A percentile compares a stretch with the other conserved stretches of the same genome.
phyloP scores from a whole-genome alignment of 805 yeast genomes.

The Wickerhamiella azymoides region DNA sequence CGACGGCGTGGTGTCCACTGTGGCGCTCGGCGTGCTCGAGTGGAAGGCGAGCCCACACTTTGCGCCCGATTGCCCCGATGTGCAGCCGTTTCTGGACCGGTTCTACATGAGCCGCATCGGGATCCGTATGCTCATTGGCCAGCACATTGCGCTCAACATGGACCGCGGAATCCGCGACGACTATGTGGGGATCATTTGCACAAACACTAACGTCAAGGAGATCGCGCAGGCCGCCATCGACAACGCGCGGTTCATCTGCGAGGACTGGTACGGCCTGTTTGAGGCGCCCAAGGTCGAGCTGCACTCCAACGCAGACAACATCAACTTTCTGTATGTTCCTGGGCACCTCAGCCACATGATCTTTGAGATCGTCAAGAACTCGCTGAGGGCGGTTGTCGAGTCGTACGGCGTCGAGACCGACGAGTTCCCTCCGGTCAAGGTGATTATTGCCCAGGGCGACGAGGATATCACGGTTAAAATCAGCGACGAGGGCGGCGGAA shows the following conservation, averaged over 20 bases:
- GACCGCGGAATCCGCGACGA: constrained; percentile 44
- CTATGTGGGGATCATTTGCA: constrained; percentile 81
- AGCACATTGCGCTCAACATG: constrained; percentile 70
- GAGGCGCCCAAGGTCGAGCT: constrained; percentile 77
- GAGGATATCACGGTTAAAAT: constrained; percentile 86
- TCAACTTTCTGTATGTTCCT: constrained; percentile 81
- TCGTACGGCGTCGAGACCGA: constrained; percentile 48
- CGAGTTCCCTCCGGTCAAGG: constrained; percentile 72
- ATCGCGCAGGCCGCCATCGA: constrained; percentile 80
- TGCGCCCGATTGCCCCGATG: constrained; percentile 47
- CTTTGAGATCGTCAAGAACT: constrained; percentile 76
- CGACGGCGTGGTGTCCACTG: constrained; percentile 85
- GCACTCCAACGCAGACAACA: constrained; percentile 53
- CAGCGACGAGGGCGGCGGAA: constrained; percentile 91
- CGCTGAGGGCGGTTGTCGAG: constrained; percentile 80
- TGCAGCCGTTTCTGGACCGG: constrained; percentile 70
- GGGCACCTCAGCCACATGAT: constrained; percentile 87
- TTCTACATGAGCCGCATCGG: constrained; percentile 88
- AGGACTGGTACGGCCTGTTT: constrained; percentile 74
- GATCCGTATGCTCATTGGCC: constrained; percentile 88
- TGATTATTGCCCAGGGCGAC: constrained; percentile 75
- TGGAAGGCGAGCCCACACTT: constrained; percentile 51
- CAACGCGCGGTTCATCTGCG: constrained; percentile 80
- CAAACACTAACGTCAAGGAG: constrained; percentile 70
- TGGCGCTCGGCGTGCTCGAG: constrained; percentile 84